Conservation (phyloP, 1,139 yeast species). For the Eremothecium gossypii region DNA sequence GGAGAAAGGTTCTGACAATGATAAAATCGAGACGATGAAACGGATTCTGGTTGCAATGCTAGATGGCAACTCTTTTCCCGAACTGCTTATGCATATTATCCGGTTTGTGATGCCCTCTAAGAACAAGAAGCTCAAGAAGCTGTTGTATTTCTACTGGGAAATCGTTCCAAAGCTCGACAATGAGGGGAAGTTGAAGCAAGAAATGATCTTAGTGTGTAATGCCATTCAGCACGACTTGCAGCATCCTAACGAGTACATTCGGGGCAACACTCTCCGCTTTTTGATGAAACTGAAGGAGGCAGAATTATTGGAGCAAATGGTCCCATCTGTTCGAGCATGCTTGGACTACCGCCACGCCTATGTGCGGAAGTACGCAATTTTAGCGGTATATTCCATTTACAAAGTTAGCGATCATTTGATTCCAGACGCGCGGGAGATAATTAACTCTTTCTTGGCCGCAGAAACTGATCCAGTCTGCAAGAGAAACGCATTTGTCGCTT, state of each 20-base stretch:
- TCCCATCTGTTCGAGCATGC: slow-evolving; percentile 86
- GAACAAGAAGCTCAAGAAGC: slow-evolving; percentile 82
- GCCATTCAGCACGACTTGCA: slow-evolving; percentile 96
- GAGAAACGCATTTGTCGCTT: slow-evolving; percentile 88
- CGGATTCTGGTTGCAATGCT: slow-evolving; percentile 76
- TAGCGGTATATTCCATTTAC: slow-evolving; percentile 78
- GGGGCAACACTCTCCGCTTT: slow-evolving; percentile 92
- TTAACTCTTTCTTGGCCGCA: slow-evolving; percentile 60
- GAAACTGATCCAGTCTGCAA: slow-evolving; percentile 93
- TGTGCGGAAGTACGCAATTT: slow-evolving; percentile 93
- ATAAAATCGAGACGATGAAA: slow-evolving; percentile 85
- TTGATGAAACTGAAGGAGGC: slow-evolving; percentile 86
- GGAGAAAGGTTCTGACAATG: slow-evolving; percentile 86
- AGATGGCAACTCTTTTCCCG: slow-evolving; percentile 93
- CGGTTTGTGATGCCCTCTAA: slow-evolving; percentile 95
- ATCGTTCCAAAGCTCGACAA: slow-evolving; percentile 86
- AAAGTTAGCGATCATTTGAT: slow-evolving; percentile 77
- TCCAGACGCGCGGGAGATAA: slow-evolving; percentile 89
- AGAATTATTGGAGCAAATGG: slow-evolving; percentile 88
- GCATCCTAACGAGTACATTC: slow-evolving; percentile 93
- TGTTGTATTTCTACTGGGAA: slow-evolving; percentile 96
- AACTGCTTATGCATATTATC: slow-evolving; percentile 90
- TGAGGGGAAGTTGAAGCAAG: slow-evolving; percentile 90
- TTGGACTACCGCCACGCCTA: slow-evolving; percentile 95
- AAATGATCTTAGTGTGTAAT: slow-evolving; percentile 96